These are phyloP conservation scores for Jimgerdemannia flammicorona DNA, from an alignment of 192 early-diverging fungal species.

Conservation along the genomic window DNA sequence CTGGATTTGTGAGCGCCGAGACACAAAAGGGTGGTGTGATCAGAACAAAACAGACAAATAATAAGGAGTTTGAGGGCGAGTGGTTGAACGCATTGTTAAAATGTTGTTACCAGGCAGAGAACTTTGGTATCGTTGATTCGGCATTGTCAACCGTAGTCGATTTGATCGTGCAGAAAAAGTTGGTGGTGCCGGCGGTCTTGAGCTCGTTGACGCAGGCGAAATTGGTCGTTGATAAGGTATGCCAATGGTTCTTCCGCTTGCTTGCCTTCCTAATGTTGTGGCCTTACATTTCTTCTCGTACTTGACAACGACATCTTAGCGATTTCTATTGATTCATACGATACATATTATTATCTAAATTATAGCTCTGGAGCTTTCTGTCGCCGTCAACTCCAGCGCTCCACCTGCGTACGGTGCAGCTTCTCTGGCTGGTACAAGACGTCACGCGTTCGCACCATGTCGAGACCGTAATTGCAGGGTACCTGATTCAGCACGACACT, in stretches of 20 bases:
- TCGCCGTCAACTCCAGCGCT: conserved; percentile 44
- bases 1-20: conserved; percentile 14
- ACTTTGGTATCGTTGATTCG: conserved; percentile 48
- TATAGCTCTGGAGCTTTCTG: conserved; percentile 62
- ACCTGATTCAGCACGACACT: conserved; percentile 37
- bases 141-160: conserved; percentile 38
- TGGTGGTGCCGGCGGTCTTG: conserved; percentile 26
- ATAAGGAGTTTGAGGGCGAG: neutral
- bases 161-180: conserved; percentile 31
- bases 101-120: conserved; percentile 26
- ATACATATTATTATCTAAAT: no score
- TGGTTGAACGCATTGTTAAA: conserved; percentile 14
- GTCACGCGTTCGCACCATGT: conserved; percentile 51
- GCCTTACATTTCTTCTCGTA: no score
- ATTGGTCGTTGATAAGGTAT: conserved; percentile 43
- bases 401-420: conserved; percentile 59
- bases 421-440: conserved; percentile 63
- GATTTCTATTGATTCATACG: neutral
- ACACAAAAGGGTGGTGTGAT: neutral
- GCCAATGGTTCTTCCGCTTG: neutral
- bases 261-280: neutral
- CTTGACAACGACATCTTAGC: no score
- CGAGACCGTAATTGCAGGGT: conserved; percentile 55
- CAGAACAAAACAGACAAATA: neutral
- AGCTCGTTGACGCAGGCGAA: conserved; percentile 30